phyloP scores from a whole-genome alignment of 768 basidiomycete genomes.

The Scleroderma citrinum region DNA sequence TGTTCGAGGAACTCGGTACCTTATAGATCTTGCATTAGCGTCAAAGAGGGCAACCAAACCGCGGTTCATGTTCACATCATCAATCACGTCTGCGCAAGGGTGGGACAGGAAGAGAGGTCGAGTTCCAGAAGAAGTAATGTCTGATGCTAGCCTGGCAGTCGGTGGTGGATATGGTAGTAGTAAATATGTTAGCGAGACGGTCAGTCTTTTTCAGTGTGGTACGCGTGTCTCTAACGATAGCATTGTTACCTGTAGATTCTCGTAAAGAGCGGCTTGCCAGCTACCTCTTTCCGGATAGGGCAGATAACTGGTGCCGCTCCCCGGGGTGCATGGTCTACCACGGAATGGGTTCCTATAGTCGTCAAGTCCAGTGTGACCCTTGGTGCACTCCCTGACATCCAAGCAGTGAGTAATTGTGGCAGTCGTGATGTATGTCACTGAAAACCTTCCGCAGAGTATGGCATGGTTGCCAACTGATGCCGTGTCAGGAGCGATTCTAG shows the following conservation, averaged over 20 bases:
- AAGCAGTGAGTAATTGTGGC: conserved; percentile 17
- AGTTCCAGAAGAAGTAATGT: conserved; percentile 30
- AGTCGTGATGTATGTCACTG: background rate
- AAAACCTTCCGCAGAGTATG: conserved; percentile 9
- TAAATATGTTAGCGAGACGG: conserved; percentile 23
- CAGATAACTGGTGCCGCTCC: conserved; percentile 30
- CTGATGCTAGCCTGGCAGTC: conserved; percentile 22
- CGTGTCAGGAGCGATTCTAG: conserved; percentile 22
- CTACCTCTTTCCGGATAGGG: conserved; percentile 31
- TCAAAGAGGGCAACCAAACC: conserved; percentile 22
- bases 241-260: conserved; percentile 18
- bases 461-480: conserved; percentile 28
- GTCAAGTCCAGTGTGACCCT: conserved; percentile 30
- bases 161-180: conserved; percentile 34
- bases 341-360: conserved; percentile 34
- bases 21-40: conserved; percentile 34
- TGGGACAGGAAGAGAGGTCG: conserved; percentile 10
- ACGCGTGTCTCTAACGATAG: background rate
- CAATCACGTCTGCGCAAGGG: conserved; percentile 24
- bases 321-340: conserved; percentile 33
- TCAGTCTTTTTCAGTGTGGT: conserved; percentile 6
- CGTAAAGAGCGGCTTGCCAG: conserved; percentile 25
- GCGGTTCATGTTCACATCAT: conserved; percentile 37
- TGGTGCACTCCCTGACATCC: conserved; percentile 25
- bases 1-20: conserved; percentile 40